phyloP scores from a whole-genome alignment of 176 grass and related monocot genomes.

The Phoenix dactylifera region DNA sequence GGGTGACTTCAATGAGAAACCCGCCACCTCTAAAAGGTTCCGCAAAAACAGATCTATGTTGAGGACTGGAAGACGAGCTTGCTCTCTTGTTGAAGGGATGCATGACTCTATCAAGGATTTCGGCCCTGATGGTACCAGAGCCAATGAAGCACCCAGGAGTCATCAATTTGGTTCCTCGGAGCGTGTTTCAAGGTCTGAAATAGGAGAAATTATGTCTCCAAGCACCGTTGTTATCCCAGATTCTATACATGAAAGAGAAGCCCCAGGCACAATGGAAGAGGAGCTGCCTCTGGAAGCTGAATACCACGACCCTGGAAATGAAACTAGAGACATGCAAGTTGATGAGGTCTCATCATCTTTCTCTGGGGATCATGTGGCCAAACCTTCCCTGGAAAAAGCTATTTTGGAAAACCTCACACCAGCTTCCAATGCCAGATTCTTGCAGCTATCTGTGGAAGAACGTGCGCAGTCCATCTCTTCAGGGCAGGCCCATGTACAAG shows the following conservation, averaged over 20 bases:
- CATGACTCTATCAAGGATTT: conserved; percentile 24
- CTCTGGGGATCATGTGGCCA: conserved; percentile 22
- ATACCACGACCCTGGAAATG: not conserved
- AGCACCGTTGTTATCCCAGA: not conserved
- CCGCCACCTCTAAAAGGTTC: conserved; percentile 39
- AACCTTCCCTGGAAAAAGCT: not conserved
- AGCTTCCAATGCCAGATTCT: not conserved
- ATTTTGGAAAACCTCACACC: conserved; percentile 14
- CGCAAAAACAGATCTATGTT: conserved; percentile 48
- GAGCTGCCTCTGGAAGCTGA: not conserved
- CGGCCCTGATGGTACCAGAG: conserved; percentile 24
- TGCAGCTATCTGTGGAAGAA: not conserved
- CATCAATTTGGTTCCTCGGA: conserved; percentile 10
- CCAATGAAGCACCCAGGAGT: conserved; percentile 30
- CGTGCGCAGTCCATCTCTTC: not conserved
- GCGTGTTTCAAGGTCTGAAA: conserved; percentile 28
- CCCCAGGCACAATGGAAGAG: conserved; percentile 21
- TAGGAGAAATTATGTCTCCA: conserved; percentile 25
- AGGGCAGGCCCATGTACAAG: conserved; percentile 16
- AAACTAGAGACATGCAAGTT: not conserved
- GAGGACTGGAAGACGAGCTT: conserved; percentile 41
- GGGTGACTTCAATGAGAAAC: conserved; percentile 19
- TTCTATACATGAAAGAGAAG: not conserved
- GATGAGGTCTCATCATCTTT: conserved; percentile 11
- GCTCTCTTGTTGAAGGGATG: conserved; percentile 24